A percentile compares a stretch with the other conserved stretches of the same genome.
These are phyloP conservation scores for Metarhizium sp. DNA, from an alignment of 2,329 filamentous ascomycete species.

Conservation along the genomic window DNA sequence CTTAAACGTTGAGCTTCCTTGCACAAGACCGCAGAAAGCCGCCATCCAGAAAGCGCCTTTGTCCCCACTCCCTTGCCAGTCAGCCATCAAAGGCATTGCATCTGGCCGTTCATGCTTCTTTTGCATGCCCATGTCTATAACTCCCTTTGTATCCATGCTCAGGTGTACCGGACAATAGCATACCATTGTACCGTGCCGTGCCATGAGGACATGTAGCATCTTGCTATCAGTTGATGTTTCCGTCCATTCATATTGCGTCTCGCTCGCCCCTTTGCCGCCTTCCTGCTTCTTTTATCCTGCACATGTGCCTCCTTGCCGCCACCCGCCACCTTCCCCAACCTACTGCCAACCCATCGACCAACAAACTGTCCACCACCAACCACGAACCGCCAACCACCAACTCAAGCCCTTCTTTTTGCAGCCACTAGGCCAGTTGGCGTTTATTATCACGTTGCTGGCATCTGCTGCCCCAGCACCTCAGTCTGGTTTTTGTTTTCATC, in stretches of 20 bases:
- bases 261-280: not conserved
- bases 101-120: too few relatives aligned
- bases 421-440: too few relatives aligned
- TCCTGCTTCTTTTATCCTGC: not conserved
- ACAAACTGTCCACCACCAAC: too few relatives aligned
- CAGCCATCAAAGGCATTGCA: not conserved
- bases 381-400: too few relatives aligned
- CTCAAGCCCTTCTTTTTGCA: too few relatives aligned
- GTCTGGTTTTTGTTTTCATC: too few relatives aligned
- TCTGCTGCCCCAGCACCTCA: too few relatives aligned
- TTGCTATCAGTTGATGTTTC: slow-evolving; percentile 1
- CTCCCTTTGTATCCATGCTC: too few relatives aligned
- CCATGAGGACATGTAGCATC: not conserved
- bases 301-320: slow-evolving; percentile 3
- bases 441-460: too few relatives aligned
- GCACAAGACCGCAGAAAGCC: not conserved
- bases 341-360: too few relatives aligned
- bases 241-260: not conserved
- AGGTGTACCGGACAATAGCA: too few relatives aligned
- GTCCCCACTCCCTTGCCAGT: not conserved
- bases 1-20: not conserved
- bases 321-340: not conserved
- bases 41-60: not conserved
- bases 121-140: too few relatives aligned
- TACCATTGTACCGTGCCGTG: not conserved